These are phyloP conservation scores for Arthrobotrys sinensis DNA, from an alignment of 2,329 filamentous ascomycete genomes.

Conservation along the genomic window DNA sequence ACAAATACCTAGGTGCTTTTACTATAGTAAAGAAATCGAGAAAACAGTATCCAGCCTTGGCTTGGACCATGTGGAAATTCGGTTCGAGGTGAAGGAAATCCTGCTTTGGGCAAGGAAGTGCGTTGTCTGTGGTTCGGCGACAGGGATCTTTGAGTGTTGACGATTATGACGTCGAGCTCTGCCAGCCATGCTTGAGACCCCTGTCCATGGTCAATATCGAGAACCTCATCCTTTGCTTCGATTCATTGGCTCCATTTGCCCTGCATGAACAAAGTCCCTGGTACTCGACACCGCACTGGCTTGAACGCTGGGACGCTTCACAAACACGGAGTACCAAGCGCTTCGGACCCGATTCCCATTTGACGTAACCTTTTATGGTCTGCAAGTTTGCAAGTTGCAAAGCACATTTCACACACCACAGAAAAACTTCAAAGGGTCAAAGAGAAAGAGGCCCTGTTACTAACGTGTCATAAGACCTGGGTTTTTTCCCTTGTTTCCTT, in stretches of 20 bases:
- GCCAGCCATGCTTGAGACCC: constrained; percentile 16
- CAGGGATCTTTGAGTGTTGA: neutral
- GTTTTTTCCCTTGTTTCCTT: constrained; percentile 15
- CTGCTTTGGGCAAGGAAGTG: constrained; percentile 9
- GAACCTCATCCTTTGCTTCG: neutral
- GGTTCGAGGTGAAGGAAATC: neutral
- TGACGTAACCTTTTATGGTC: constrained; percentile 23
- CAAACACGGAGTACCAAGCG: constrained; percentile 24
- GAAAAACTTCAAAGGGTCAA: neutral
- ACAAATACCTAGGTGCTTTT: no score
- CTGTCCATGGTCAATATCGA: neutral
- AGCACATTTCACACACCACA: constrained; percentile 1
- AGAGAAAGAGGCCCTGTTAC: neutral
- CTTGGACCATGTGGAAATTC: neutral
- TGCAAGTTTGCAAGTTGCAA: constrained; percentile 2
- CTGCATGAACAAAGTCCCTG: constrained; percentile 41
- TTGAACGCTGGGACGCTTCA: neutral
- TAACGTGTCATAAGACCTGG: constrained; percentile 38
- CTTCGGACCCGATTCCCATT: constrained; percentile 33
- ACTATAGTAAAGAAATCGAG: no score
- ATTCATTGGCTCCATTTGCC: constrained; percentile 34
- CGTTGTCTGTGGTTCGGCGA: constrained; percentile 7
- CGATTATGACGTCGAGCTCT: constrained; percentile 39
- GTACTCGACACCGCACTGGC: neutral
- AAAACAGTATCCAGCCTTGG: no score